Percentiles rank a stretch among this genome's conserved stretches.
Evolutionary conservation across 257 asterid genomes (phyloP).

Genomic region (Salvia rosmarinus): DNA sequence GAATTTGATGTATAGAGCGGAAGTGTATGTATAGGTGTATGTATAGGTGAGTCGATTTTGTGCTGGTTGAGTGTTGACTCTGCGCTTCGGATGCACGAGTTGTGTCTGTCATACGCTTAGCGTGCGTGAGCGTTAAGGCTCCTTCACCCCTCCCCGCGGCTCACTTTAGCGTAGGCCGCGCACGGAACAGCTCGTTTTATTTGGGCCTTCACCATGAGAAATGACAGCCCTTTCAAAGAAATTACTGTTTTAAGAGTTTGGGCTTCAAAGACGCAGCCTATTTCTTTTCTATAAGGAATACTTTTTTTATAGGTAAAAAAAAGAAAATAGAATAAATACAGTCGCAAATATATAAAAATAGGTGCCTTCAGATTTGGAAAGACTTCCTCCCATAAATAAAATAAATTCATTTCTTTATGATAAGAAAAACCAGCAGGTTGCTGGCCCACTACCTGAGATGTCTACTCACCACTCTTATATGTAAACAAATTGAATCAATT

Average conservation of each 20-base stretch:
- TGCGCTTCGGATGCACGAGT: conserved; percentile 42
- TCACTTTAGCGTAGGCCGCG: conserved; percentile 22
- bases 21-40: conserved; percentile 39
- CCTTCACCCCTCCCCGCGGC: conserved; percentile 24
- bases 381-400: too few relatives aligned
- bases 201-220: conserved; percentile 26
- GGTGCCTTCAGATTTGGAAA: too few relatives aligned
- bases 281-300: too few relatives aligned
- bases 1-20: conserved; percentile 20
- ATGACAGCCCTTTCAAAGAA: neutral
- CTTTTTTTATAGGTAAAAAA: too few relatives aligned
- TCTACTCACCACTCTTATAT: too few relatives aligned
- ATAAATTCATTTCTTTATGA: too few relatives aligned
- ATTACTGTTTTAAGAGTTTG: neutral
- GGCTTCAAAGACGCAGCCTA: neutral
- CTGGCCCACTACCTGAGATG: too few relatives aligned
- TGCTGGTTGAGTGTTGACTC: conserved; percentile 45
- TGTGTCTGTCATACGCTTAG: conserved; percentile 35
- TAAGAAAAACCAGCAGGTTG: too few relatives aligned
- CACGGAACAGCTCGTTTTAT: neutral
- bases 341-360: too few relatives aligned
- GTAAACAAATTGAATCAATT: too few relatives aligned
- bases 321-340: too few relatives aligned
- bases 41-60: conserved; percentile 44
- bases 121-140: conserved; percentile 31